phyloP scores from a whole-genome alignment of 1,284 basidiomycete species.

The Cutaneotrichosporon cutaneum region DNA sequence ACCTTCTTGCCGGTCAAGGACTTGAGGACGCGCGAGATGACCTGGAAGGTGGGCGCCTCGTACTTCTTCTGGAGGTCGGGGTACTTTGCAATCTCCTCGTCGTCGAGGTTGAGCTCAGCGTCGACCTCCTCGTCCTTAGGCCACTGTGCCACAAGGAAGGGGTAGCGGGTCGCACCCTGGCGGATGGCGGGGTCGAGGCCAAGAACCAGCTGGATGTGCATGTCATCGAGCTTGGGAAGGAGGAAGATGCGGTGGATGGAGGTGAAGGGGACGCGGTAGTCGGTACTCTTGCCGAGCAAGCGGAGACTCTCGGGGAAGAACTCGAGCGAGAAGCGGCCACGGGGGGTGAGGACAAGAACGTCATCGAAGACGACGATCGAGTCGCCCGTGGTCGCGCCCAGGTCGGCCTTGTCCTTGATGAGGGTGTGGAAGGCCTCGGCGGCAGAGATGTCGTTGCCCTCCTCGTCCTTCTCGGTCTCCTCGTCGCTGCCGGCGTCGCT shows the following conservation, averaged over 20 bases:
- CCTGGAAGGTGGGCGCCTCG: slow-evolving; percentile 87
- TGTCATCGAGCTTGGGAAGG: slow-evolving; percentile 88
- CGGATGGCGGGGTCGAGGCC: slow-evolving; percentile 89
- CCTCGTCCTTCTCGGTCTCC: slow-evolving; percentile 54
- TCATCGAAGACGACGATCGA: slow-evolving; percentile 95
- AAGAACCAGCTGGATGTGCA: slow-evolving; percentile 92
- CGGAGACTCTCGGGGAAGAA: slow-evolving; percentile 95
- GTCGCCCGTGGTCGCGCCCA: slow-evolving; percentile 88
- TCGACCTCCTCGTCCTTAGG: slow-evolving; percentile 95
- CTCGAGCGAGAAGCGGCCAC: slow-evolving; percentile 96
- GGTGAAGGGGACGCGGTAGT: slow-evolving; percentile 94
- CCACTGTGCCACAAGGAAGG: slow-evolving; percentile 97
- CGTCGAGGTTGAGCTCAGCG: slow-evolving; percentile 88
- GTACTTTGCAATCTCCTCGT: slow-evolving; percentile 58
- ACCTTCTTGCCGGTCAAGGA: slow-evolving; percentile 89
- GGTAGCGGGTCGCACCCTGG: slow-evolving; percentile 97
- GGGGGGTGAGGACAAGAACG: slow-evolving; percentile 90
- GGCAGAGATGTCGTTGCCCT: slow-evolving; percentile 66
- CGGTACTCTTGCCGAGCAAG: slow-evolving; percentile 95
- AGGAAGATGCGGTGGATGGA: slow-evolving; percentile 90
- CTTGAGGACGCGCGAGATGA: slow-evolving; percentile 92
- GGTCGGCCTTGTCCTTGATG: slow-evolving; percentile 95
- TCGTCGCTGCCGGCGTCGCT: slow-evolving; percentile 70
- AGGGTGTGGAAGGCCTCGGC: slow-evolving; percentile 95
- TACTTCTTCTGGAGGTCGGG: slow-evolving; percentile 60